phyloP scores from a whole-genome alignment of 768 basidiomycete genomes.

The Lactifluus pinguis region DNA sequence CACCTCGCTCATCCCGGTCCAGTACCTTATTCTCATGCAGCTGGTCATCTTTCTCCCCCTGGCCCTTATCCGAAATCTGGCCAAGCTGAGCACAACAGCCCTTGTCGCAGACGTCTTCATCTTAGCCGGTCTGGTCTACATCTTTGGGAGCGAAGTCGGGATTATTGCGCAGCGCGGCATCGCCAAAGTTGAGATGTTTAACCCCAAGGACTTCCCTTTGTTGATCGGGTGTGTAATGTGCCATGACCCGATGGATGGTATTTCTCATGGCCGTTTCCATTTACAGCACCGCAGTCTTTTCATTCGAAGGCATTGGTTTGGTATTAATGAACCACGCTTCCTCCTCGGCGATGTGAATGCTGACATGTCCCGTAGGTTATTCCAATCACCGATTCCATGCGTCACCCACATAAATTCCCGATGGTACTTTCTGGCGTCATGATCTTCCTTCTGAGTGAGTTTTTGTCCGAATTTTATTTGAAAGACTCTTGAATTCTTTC shows the following conservation, averaged over 20 bases:
- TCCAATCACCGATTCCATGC: constrained; percentile 96
- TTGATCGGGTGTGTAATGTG: constrained; percentile 63
- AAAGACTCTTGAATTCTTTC: not conserved
- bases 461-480: not conserved
- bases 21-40: constrained; percentile 78
- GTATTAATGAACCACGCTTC: constrained; percentile 32
- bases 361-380: constrained; percentile 46
- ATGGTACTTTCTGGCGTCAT: constrained; percentile 82
- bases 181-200: constrained; percentile 79
- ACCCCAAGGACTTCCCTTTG: constrained; percentile 79
- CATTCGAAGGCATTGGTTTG: constrained; percentile 95
- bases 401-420: constrained; percentile 90
- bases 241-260: not conserved
- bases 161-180: constrained; percentile 61
- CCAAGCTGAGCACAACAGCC: constrained; percentile 87
- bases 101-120: constrained; percentile 94
- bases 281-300: constrained; percentile 90
- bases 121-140: constrained; percentile 76
- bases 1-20: constrained; percentile 51
- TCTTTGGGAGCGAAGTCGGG: constrained; percentile 75
- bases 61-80: constrained; percentile 85
- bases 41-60: constrained; percentile 83
- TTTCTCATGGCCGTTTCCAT: constrained; percentile 1
- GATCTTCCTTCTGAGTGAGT: constrained; percentile 66
- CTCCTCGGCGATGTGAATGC: not conserved